These are phyloP conservation scores for Fusarium proliferatum DNA, from an alignment of 2,329 filamentous ascomycete genomes.

Conservation along the genomic window DNA sequence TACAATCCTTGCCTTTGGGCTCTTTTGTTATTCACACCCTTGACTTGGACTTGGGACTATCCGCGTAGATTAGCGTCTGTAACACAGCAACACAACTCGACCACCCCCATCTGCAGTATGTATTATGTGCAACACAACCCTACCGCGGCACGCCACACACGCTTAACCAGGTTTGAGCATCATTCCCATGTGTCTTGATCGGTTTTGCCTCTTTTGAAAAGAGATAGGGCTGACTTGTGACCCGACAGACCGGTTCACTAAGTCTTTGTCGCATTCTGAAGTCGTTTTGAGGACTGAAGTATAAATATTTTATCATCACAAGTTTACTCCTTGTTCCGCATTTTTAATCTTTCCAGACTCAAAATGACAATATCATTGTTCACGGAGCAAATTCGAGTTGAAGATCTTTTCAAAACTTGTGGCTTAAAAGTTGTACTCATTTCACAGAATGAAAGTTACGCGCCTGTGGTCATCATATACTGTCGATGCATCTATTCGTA, in stretches of 20 bases:
- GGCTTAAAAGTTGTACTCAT: neutral
- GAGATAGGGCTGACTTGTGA: conserved; percentile 22
- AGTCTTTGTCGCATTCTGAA: neutral
- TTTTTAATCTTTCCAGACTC: neutral
- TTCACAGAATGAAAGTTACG: conserved; percentile 15
- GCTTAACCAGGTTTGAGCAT: conserved; percentile 29
- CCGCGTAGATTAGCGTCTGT: conserved; percentile 38
- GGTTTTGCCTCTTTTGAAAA: conserved; percentile 12
- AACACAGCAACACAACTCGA: conserved; percentile 35
- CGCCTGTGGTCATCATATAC: conserved; percentile 27
- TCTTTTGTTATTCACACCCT: conserved; percentile 37
- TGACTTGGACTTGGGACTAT: conserved; percentile 15
- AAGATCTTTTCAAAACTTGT: neutral
- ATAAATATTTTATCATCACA: neutral
- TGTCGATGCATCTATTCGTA: conserved; percentile 34
- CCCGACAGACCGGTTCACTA: conserved; percentile 27
- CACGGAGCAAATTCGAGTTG: neutral
- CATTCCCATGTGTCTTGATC: conserved; percentile 38
- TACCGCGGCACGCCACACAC: conserved; percentile 36
- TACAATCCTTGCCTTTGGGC: conserved; percentile 25
- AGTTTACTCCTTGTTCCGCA: neutral
- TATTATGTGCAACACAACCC: conserved; percentile 29
- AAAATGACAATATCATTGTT: neutral
- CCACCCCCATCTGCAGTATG: conserved; percentile 28
- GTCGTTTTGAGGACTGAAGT: neutral